Conservation (phyloP, 2,329 filamentous ascomycete genomes). For the Diaporthe humulicola region DNA sequence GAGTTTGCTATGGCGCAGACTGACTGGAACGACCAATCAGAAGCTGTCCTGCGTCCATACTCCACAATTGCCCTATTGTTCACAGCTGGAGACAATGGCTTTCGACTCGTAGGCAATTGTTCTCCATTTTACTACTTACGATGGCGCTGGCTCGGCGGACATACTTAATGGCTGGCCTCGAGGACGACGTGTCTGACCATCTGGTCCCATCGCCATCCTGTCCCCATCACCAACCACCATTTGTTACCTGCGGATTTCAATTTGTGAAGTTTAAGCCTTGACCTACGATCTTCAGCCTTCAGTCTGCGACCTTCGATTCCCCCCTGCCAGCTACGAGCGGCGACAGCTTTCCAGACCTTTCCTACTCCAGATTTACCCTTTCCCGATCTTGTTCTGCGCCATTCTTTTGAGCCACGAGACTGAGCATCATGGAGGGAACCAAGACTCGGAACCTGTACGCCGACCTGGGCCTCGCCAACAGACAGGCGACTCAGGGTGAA, state of each 20-base stretch:
- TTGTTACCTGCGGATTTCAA: neutral
- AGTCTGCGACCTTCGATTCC: neutral
- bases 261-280: neutral
- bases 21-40: neutral
- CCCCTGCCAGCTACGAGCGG: neutral
- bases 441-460: neutral
- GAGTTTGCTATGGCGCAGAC: too few species aligned
- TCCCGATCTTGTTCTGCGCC: neutral
- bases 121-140: neutral
- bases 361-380: too few species aligned
- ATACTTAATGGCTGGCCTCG: neutral
- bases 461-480: neutral
- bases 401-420: neutral
- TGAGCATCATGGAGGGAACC: neutral
- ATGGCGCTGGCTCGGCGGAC: neutral
- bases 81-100: neutral
- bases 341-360: neutral
- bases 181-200: neutral
- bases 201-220: neutral
- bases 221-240: neutral
- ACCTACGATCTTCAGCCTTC: neutral
- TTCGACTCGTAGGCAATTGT: neutral
- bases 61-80: neutral
- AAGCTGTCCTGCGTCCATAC: neutral
- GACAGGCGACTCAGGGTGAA: neutral